Percentiles rank a stretch among this genome's conserved stretches.
phyloP scores from a whole-genome alignment of 164 flowering plant species.

The Cinnamomum chago region DNA sequence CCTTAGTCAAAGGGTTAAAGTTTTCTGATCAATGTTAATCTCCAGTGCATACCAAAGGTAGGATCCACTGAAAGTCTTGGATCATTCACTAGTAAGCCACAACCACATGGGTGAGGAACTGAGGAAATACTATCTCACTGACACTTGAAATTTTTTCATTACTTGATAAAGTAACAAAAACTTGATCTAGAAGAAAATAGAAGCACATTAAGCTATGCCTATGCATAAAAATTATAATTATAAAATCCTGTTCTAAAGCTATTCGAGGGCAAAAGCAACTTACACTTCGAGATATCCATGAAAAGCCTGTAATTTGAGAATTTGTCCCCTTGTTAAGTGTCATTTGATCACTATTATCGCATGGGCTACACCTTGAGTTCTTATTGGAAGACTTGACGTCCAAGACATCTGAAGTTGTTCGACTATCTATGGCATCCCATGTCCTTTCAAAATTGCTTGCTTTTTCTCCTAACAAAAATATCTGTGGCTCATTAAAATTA shows the following conservation, averaged over 20 bases:
- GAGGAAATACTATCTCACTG: neutral
- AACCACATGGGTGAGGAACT: neutral
- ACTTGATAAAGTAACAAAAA: neutral
- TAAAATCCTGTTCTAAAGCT: neutral
- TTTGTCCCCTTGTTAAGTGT: neutral
- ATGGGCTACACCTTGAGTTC: constrained; percentile 19
- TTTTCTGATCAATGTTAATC: too few species aligned
- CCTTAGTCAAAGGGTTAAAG: neutral
- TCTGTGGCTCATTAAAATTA: constrained; percentile 7
- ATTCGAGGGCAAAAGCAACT: neutral
- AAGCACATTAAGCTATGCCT: neutral
- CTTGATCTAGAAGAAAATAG: neutral
- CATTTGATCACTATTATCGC: constrained; percentile 20
- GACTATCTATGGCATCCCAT: constrained; percentile 11
- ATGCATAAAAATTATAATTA: neutral
- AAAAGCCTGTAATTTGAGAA: neutral
- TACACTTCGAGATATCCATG: constrained; percentile 1
- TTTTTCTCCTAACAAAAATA: constrained; percentile 33
- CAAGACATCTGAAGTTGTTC: constrained; percentile 8
- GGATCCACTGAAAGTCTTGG: neutral
- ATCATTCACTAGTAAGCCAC: neutral
- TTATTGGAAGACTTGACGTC: constrained; percentile 9
- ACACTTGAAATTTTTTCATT: neutral
- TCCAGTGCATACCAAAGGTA: neutral
- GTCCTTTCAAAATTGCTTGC: constrained; percentile 17